Evolutionary conservation across 345 rosid species (phyloP), one percentile per base, ranked within the genome.

Genomic region (Moricandia moricandioides): DNA sequence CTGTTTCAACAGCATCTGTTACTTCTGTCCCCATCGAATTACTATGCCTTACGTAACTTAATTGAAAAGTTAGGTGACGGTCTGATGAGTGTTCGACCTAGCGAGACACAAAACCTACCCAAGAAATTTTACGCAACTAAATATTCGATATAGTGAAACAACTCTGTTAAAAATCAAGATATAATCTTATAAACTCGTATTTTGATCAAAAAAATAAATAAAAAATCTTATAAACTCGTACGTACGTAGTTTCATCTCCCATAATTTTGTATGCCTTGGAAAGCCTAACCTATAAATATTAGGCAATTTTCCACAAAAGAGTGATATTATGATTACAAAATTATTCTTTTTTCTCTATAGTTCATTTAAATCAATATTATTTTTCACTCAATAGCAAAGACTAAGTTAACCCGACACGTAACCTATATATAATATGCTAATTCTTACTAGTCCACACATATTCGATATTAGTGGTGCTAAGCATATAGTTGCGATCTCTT

Each of bases 21-120:
- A 72, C 69, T 72, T 39, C 43, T 68, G 81, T 78, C 81, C 54
- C 65, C 40, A 72, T 72, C 78, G 13, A 52, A 56, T 78, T 72
- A 78, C 69, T 66, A 68, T 72, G 40, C 70, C 81, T 60, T 55
- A 78, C 81, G 81, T 18, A 78, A 77, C 72, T 65, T 26, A 71
- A 72, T 72, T 67, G 69, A 54, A 60, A 78, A 61, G 65, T 72
- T 78, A 72, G 81, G 81, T 78, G 69, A 52, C 27, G 67, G 80
- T 77, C 80, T 71, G 59, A 37, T 72, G 35, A 66, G 33, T 78
- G 81, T 72, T 78, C 81, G 80, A 71, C 72, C 76, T 57, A 39
- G 76, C 60, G 76, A 71, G 76, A 77, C 80, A 77, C 68, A n/a
- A 65, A 71, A 77, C 80, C 80, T 71, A 71, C 67, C 80, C 2